A percentile compares a stretch with the other conserved stretches of the same genome.
Conservation (phyloP, 2,329 filamentous ascomycete genomes). For the Penicillium occitanis region DNA sequence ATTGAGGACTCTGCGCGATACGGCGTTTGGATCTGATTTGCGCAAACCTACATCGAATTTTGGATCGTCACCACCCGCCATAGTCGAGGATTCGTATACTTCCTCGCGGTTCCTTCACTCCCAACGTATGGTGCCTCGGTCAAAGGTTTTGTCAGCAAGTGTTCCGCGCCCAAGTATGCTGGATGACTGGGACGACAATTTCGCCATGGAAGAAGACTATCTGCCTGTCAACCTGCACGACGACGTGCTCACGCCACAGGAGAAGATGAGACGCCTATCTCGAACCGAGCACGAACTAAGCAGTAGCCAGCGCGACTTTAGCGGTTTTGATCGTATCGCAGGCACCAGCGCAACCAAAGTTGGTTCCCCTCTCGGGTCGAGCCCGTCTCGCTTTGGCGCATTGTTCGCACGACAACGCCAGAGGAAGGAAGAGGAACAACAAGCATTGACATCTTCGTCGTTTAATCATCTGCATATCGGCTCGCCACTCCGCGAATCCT, state of each 20-base stretch:
- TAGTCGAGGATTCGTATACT: slow-evolving; percentile 61
- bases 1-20: slow-evolving; percentile 62
- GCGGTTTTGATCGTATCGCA: slow-evolving; percentile 50
- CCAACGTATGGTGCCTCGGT: slow-evolving; percentile 60
- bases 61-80: slow-evolving; percentile 56
- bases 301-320: slow-evolving; percentile 50
- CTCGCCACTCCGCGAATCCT: slow-evolving; percentile 64
- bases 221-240: slow-evolving; percentile 70
- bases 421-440: slow-evolving; percentile 52
- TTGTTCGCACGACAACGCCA: slow-evolving; percentile 56
- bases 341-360: slow-evolving; percentile 50
- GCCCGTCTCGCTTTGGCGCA: slow-evolving; percentile 62
- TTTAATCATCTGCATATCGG: slow-evolving; percentile 58
- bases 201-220: slow-evolving; percentile 86
- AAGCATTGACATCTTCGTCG: slow-evolving; percentile 38
- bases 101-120: slow-evolving; percentile 65
- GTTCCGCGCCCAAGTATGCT: slow-evolving; percentile 53
- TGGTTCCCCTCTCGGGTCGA: slow-evolving; percentile 59
- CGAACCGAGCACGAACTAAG: slow-evolving; percentile 56
- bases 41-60: slow-evolving; percentile 55
- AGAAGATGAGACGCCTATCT: slow-evolving; percentile 60
- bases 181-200: slow-evolving; percentile 62
- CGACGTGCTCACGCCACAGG: slow-evolving; percentile 62
- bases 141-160: slow-evolving; percentile 61
- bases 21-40: slow-evolving; percentile 69